A percentile compares a stretch with the other conserved stretches of the same genome.
Evolutionary conservation across 768 basidiomycete species (phyloP).

Genomic region (Tephrocybe sp.): DNA sequence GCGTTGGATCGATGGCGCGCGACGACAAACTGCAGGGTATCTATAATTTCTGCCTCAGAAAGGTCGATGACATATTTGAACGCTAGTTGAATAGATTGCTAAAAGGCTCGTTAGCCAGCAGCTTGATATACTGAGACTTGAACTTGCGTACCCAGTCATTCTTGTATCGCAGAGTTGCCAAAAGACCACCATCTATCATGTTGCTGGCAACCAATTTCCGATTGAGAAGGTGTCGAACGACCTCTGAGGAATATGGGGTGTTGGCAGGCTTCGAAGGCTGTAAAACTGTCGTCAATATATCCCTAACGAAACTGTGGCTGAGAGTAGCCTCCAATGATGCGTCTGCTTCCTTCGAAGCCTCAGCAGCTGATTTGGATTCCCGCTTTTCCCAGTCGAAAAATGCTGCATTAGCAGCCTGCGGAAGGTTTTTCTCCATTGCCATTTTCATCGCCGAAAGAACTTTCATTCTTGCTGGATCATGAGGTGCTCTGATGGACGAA

Average conservation of each 20-base stretch:
- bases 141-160: conserved; percentile 65
- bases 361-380: conserved; percentile 23
- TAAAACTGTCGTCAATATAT: conserved; percentile 50
- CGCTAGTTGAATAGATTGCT: conserved; percentile 49
- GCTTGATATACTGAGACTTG: neutral
- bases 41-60: conserved; percentile 61
- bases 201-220: conserved; percentile 50
- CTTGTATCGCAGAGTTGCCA: conserved; percentile 48
- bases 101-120: neutral
- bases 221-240: conserved; percentile 57
- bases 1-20: conserved; percentile 28
- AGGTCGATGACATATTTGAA: conserved; percentile 58
- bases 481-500: neutral
- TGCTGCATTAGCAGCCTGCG: conserved; percentile 50
- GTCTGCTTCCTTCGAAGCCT: neutral
- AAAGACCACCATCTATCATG: conserved; percentile 61
- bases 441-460: conserved; percentile 22
- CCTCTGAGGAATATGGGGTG: conserved; percentile 50
- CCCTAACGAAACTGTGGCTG: conserved; percentile 56
- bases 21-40: conserved; percentile 44
- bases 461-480: conserved; percentile 18
- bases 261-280: conserved; percentile 35
- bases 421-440: conserved; percentile 29
- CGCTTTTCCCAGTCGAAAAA: conserved; percentile 62
- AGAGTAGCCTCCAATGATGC: conserved; percentile 9